phyloP scores from a whole-genome alignment of 169 alveolate species.

The Plasmodium fragile region DNA sequence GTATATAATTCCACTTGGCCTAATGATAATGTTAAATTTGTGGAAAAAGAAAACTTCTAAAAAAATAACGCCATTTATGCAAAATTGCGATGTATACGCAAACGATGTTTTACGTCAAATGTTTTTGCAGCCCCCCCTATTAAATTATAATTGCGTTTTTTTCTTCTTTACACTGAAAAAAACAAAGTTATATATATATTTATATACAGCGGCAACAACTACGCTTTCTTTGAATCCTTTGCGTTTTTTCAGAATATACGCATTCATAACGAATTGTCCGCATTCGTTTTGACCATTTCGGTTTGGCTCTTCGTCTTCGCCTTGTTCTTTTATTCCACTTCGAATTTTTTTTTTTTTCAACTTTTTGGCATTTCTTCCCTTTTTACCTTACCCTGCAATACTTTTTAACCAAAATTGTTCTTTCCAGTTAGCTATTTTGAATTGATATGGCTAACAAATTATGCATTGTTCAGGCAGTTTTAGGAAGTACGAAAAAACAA shows the following conservation, averaged over 20 bases:
- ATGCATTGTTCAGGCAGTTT: background rate
- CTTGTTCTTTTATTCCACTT: background rate
- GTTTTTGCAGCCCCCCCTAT: background rate
- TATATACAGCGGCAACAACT: background rate
- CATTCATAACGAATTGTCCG: background rate
- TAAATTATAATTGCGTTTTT: background rate
- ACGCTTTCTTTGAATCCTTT: background rate
- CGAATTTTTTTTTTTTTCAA: background rate
- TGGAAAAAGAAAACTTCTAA: background rate
- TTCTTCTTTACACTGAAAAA: background rate
- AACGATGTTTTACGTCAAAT: background rate
- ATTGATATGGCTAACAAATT: background rate
- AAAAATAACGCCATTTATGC: background rate
- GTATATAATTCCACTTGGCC: background rate
- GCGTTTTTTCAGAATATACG: background rate
- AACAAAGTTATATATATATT: background rate
- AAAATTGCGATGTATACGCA: background rate
- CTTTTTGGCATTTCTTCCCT: background rate
- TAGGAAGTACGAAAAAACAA: background rate
- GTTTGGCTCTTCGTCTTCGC: background rate
- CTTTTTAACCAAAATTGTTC: background rate
- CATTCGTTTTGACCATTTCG: background rate
- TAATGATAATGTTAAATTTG: background rate
- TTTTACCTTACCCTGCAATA: background rate
- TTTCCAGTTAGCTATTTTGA: background rate